Evolutionary conservation across 1,284 basidiomycete genomes (phyloP).

Genomic region (Puccinia coronata): DNA sequence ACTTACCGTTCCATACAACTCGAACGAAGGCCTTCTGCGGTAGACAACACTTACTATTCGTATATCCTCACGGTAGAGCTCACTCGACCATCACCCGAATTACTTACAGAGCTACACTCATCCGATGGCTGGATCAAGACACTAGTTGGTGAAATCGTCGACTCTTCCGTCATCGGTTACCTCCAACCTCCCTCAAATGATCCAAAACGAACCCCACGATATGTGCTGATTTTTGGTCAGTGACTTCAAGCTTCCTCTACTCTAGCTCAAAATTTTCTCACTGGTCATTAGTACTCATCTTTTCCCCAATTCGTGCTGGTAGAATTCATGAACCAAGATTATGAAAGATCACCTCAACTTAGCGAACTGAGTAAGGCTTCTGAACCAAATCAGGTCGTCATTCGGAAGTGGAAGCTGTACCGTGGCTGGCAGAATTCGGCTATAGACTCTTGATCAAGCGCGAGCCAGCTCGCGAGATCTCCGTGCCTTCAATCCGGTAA

Average conservation of each 20-base stretch:
- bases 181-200: conserved; percentile 12
- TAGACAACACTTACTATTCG: conserved; percentile 8
- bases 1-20: conserved; percentile 57
- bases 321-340: conserved; percentile 21
- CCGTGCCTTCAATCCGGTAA: not conserved
- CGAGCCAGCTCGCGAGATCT: not conserved
- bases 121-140: conserved; percentile 5
- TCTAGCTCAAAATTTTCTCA: not conserved
- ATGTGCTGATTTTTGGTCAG: conserved; percentile 7
- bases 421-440: conserved; percentile 30
- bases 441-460: not conserved
- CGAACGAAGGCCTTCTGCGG: not conserved
- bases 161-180: conserved; percentile 16
- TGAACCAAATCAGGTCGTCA: not conserved
- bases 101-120: not conserved
- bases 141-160: conserved; percentile 6
- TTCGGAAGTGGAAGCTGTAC: conserved; percentile 16
- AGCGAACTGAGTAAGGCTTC: not conserved
- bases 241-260: not conserved
- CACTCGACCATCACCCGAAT: not conserved
- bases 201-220: not conserved
- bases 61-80: conserved; percentile 32
- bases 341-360: not conserved
- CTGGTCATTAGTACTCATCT: not conserved
- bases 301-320: not conserved